Percentiles rank a stretch among this genome's conserved stretches.
These are phyloP conservation scores for Punica granatum DNA, from an alignment of 345 rosid species.

Conservation along the genomic window DNA sequence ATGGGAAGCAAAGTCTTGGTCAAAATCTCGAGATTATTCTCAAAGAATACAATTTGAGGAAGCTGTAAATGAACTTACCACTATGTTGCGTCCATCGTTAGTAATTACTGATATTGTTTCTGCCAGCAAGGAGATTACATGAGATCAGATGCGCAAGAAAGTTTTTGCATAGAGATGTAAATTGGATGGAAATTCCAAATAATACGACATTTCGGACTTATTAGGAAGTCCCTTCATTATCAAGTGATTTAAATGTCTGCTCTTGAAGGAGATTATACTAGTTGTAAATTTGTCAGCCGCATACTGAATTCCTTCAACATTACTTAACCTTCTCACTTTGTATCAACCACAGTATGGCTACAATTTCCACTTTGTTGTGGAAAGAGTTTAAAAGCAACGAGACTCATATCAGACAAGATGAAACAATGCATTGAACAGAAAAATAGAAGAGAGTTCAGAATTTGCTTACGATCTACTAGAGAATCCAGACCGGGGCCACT, in stretches of 20 bases:
- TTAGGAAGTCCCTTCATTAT: neutral
- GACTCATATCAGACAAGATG: neutral
- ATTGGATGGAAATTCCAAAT: neutral
- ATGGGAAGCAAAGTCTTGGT: neutral
- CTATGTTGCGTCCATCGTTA: constrained; percentile 90
- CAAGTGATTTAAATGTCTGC: neutral
- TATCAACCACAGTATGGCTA: too few relatives aligned
- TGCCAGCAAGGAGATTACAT: constrained; percentile 20
- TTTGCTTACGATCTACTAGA: constrained; percentile 65
- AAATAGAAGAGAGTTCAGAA: neutral
- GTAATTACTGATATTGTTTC: constrained; percentile 75
- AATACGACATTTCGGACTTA: neutral
- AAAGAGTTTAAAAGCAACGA: neutral
- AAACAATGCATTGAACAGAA: neutral
- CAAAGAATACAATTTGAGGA: neutral
- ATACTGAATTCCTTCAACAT: neutral
- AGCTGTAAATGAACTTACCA: constrained; percentile 29
- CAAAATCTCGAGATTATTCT: neutral
- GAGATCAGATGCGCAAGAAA: neutral
- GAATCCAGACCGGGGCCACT: constrained; percentile 67
- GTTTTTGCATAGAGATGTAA: neutral
- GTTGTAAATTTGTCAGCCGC: neutral
- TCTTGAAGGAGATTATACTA: neutral
- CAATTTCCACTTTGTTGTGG: neutral
- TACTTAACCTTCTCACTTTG: neutral